A percentile compares a stretch with the other conserved stretches of the same genome.
Conservation (phyloP, 257 asterid genomes). For the Nicotiana paniculata region DNA sequence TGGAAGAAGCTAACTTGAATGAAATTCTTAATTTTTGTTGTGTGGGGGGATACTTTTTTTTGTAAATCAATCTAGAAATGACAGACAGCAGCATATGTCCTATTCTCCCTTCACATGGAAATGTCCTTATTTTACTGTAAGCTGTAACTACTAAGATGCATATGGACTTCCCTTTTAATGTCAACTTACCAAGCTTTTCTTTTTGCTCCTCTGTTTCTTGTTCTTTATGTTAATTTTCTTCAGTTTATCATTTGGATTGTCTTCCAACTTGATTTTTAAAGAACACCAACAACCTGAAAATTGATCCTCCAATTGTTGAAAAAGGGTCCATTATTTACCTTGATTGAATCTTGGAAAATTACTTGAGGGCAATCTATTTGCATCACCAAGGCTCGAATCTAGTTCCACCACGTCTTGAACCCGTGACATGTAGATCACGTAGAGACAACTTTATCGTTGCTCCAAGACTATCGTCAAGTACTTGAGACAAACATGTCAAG, state of each 20-base stretch:
- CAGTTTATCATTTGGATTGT: background rate
- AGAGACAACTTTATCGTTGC: too few species aligned
- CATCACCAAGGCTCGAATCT: too few species aligned
- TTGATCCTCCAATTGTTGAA: background rate
- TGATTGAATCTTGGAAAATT: background rate
- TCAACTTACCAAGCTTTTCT: background rate
- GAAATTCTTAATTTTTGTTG: conserved; percentile 25
- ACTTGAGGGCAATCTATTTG: background rate
- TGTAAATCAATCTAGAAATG: conserved; percentile 48
- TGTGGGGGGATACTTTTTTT: conserved; percentile 26
- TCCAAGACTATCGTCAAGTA: too few species aligned
- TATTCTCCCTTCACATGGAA: conserved; percentile 4
- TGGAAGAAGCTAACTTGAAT: conserved; percentile 39
- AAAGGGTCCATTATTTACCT: background rate
- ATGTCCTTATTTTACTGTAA: conserved; percentile 16
- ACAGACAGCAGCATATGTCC: background rate
- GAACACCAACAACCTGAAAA: background rate
- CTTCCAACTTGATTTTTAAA: background rate
- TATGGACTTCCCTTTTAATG: conserved; percentile 24
- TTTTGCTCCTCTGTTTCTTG: background rate
- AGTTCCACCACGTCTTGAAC: too few species aligned
- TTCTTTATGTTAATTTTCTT: background rate
- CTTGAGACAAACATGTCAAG: too few species aligned
- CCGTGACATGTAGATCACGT: too few species aligned
- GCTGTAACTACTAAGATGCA: conserved; percentile 38